Evolutionary conservation across 192 early-diverging fungal genomes (phyloP), one percentile per base, ranked within the genome.

Genomic region (Chytriomyces sp.): DNA sequence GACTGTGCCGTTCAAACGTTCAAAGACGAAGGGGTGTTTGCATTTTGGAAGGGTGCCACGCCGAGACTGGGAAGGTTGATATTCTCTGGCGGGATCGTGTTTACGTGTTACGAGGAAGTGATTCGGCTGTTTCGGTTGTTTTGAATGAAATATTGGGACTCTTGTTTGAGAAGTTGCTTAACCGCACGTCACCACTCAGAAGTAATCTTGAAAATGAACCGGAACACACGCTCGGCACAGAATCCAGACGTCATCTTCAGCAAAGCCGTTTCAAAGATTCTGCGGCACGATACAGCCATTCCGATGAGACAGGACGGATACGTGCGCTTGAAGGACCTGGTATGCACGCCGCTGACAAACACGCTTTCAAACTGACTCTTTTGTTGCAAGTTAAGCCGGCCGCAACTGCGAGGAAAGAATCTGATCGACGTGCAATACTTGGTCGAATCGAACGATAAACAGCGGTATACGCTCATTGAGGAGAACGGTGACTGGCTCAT

Each of bases 31-130:
- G 96, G 96, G 9, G 65, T 94, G 5, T 61, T 83, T 3, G 94
- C 95, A 0, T 85, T 99, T 63, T 99, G 97, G 97, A 97, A 94
- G 81, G 97, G 95, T 18, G 93, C 96, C 0, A 97, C 96, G 0
- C 96, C 96, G 45, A 86, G 97, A 50, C 84, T 97, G 24, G 89
- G 94, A 9, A 86, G 95, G 61, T 83, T 99, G 65, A 90, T 93
- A 71, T 91, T 94, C 78, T 93, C 92, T 60, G 93, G 94, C 28
- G 94, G 92, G 24, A 95, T 95, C 68, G 91, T 93, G 6, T 95
- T 95, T 80, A 91, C 89, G 13, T 89, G 92, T 5, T 95, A 95
- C 77, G 94, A 95, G 79, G 88, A 89, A 64, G 85, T 92, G 45
- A 75, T 89, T 68, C 49, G 28, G 45, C 67, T 85, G n/a, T 86